Evolutionary conservation across 202 grass and related monocot species (phyloP), one percentile per base, ranked within the genome.

Genomic region (Eragrostis tef): DNA sequence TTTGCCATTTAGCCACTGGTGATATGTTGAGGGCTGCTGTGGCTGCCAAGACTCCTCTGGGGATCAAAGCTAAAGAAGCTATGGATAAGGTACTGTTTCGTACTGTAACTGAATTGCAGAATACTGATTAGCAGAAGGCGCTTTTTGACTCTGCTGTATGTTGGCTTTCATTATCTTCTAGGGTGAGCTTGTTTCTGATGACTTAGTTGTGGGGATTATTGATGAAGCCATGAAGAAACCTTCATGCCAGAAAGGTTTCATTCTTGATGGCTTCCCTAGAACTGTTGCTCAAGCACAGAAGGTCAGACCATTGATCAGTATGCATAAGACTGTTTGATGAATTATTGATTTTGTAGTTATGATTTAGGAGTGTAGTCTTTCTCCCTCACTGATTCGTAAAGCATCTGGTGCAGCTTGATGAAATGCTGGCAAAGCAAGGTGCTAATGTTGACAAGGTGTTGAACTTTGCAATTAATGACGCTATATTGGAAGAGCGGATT

Each of bases 21-120:
- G 96, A 98, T 86, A 98, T 98, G 96, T 77, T 98, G 65, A 88
- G 96, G 79, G 92, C 96, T 85, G 96, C 96, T 75, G 96, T 93
- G 60, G 79, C 86, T 65, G 96, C 90, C 81, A 94, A 98, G 71
- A 98, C 96, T 77, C 92, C 96, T 69, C 87, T 95, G 26, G 95
- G 95, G 36, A 25, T 94, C 77, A 94, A 98, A 87, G 92, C 90
- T 78, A 98, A 98, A 86, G 92, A 94, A 79, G 85, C 92, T 29
- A 94, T 98, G 92, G 67, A 91, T n/a, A 93, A 90, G 86, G 92
- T 98, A 88, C 57, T 50, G 15, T 82, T 81, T 16, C 44, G 64
- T 11, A 64, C 8, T 7, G 21, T 31, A 69, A 22, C n/a, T 66
- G 76, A 57, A 42, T 15, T 52, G n/a, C 21, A 64, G 54, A 49